These are phyloP conservation scores for Tagetes erecta DNA, from an alignment of 129 eudicot species.

Conservation along the genomic window DNA sequence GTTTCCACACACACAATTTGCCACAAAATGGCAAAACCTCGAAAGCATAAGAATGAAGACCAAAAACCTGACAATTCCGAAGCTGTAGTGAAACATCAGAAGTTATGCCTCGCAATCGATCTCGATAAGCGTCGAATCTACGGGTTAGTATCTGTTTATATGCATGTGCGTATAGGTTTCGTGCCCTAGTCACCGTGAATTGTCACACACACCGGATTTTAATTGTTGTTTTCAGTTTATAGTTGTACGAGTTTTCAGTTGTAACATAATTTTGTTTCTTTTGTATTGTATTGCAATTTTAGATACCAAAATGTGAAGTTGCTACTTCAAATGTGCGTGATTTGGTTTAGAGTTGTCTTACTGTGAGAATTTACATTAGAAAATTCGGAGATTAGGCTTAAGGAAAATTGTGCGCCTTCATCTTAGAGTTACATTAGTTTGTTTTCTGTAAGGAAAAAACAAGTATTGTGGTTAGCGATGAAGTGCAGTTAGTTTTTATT, in stretches of 20 bases:
- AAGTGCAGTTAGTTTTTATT: background rate
- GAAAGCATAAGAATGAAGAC: constrained; percentile 79
- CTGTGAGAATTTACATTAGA: background rate
- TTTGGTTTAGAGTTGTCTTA: background rate
- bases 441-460: background rate
- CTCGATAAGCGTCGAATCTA: constrained; percentile 69
- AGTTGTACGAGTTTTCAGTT: background rate
- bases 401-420: constrained; percentile 2
- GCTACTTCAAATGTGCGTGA: background rate
- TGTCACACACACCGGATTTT: background rate
- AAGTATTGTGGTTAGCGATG: background rate
- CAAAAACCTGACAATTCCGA: constrained; percentile 68
- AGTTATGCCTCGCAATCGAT: constrained; percentile 85
- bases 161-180: background rate
- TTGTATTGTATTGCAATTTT: constrained; percentile 3
- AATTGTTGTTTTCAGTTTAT: background rate
- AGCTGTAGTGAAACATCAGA: constrained; percentile 88
- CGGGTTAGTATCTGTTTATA: constrained; percentile 54
- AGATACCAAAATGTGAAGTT: background rate
- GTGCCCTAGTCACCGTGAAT: background rate
- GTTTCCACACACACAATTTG: constrained; percentile 23
- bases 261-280: background rate
- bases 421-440: background rate
- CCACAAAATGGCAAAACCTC: constrained; percentile 79
- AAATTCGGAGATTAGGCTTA: constrained; percentile 17